phyloP scores from a whole-genome alignment of 2,329 filamentous ascomycete species.

The Aspergillus puulaauensis region DNA sequence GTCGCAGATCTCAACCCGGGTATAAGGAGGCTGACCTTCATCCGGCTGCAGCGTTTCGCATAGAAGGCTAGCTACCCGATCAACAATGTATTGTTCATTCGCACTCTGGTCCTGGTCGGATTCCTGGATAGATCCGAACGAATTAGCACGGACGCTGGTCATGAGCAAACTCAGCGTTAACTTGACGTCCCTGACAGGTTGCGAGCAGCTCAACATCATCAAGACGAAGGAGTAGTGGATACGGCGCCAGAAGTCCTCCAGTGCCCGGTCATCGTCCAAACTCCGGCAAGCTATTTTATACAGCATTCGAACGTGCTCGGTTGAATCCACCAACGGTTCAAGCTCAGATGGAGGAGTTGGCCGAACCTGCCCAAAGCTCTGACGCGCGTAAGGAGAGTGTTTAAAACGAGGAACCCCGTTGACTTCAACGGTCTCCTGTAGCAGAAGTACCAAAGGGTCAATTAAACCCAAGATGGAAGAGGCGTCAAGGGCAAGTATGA shows the following conservation, averaged over 20 bases:
- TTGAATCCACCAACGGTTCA: constrained; percentile 52
- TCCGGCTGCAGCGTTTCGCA: constrained; percentile 52
- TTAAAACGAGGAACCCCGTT: constrained; percentile 55
- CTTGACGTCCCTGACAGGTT: constrained; percentile 56
- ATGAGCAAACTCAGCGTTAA: constrained; percentile 55
- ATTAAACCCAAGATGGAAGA: constrained; percentile 37
- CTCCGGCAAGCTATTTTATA: constrained; percentile 52
- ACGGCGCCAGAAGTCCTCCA: constrained; percentile 54
- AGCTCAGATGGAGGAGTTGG: constrained; percentile 44
- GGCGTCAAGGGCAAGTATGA: constrained; percentile 42
- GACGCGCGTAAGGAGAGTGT: constrained; percentile 43
- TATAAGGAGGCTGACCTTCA: constrained; percentile 43
- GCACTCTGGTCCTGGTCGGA: constrained; percentile 39
- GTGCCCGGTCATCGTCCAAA: constrained; percentile 41
- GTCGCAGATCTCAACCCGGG: constrained; percentile 37
- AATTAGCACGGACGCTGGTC: constrained; percentile 53
- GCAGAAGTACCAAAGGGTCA: constrained; percentile 36
- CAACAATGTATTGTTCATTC: constrained; percentile 51
- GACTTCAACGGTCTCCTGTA: constrained; percentile 51
- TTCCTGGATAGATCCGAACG: constrained; percentile 55
- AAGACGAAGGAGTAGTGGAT: constrained; percentile 59
- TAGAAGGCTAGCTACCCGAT: constrained; percentile 58
- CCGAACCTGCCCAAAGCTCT: constrained; percentile 38
- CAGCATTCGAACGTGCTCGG: constrained; percentile 55
- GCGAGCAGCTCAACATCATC: constrained; percentile 58